Evolutionary conservation across 805 yeast species (phyloP), one percentile per base, ranked within the genome.

Genomic region (Starmerella floricola): DNA sequence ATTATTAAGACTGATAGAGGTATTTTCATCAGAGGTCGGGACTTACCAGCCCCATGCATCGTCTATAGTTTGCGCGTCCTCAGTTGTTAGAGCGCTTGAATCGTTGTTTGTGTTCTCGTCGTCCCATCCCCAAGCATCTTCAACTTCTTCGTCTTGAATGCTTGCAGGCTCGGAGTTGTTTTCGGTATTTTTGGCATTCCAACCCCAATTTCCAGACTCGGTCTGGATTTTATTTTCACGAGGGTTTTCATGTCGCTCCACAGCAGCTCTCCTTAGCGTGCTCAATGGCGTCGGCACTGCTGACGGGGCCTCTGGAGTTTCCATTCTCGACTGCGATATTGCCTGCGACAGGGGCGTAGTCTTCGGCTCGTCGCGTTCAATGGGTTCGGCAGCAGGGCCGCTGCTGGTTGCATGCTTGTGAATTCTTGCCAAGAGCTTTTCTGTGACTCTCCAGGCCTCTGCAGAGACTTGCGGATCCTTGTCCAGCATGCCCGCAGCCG

Each of bases 401-500:
- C 29, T 41, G 16, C 40, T 48, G 20, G 58, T 58, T 2, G 66
- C 71, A 35, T 69, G 78, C 4, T 52, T 55, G 36, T 69, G 67
- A 42, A 81, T 69, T 50, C 73, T 75, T 4, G 57, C 60, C 54
- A 79, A 64, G 55, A 82, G 79, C 21, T 69, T 44, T 21, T 78
- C 76, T 49, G 88, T 76, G 0, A 85, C 71, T 34, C 67, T 61
- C 51, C 74, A 74, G 0, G 95, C 94, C 54, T 79, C 82, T 0
- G 61, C 61, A 45, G 97, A 68, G 2, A 88, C 87, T 40, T 73
- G 71, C 5, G 65, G 62, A 10, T 84, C 79, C 41, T 69, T 71
- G 59, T 91, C 97, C 55, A 88, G 69, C 42, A 88, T 64, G 1
- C 91, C 75, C 1, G 91, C 82, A 0, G 95, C 86, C 42, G 91